Percentiles rank a stretch among this genome's conserved stretches.
Evolutionary conservation across 768 basidiomycete species (phyloP).

Genomic region (Auricularia sp.): DNA sequence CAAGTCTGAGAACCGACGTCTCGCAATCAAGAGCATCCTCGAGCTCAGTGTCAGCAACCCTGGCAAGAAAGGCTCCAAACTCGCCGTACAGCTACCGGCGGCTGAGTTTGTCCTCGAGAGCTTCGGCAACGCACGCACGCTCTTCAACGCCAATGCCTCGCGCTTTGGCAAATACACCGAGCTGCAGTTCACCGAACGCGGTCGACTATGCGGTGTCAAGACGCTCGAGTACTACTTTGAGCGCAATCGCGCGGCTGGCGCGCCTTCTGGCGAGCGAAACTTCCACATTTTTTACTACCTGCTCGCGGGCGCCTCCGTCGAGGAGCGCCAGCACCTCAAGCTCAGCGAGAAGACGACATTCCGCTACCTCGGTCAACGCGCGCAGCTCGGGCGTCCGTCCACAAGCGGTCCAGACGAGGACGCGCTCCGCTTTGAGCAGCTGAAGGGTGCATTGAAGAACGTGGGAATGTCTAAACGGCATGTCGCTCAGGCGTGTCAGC

Average conservation of each 20-base stretch:
- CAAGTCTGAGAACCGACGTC: constrained; percentile 81
- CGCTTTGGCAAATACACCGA: constrained; percentile 98
- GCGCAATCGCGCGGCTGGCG: constrained; percentile 75
- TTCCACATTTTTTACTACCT: constrained; percentile 98
- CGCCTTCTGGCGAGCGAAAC: constrained; percentile 87
- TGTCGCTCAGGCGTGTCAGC: constrained; percentile 91
- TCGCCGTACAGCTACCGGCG: constrained; percentile 76
- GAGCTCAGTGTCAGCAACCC: constrained; percentile 80
- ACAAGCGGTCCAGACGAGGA: constrained; percentile 48
- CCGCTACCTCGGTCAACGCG: constrained; percentile 73
- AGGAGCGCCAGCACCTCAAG: constrained; percentile 83
- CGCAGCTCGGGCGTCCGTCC: constrained; percentile 30
- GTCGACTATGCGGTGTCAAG: constrained; percentile 80
- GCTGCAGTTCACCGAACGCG: constrained; percentile 89
- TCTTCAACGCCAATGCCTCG: constrained; percentile 91
- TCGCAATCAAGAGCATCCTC: constrained; percentile 88
- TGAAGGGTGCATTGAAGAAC: constrained; percentile 87
- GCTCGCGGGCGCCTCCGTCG: constrained; percentile 77
- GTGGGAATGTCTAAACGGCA: constrained; percentile 90
- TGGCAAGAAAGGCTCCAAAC: constrained; percentile 90
- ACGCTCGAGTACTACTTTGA: constrained; percentile 96
- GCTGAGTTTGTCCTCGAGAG: constrained; percentile 92
- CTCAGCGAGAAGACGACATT: constrained; percentile 73
- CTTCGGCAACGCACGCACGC: constrained; percentile 86
- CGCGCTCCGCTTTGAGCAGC: constrained; percentile 79